Evolutionary conservation across 805 yeast species (phyloP), one percentile per base, ranked within the genome.

Genomic region (Myxozyma melibiosi): DNA sequence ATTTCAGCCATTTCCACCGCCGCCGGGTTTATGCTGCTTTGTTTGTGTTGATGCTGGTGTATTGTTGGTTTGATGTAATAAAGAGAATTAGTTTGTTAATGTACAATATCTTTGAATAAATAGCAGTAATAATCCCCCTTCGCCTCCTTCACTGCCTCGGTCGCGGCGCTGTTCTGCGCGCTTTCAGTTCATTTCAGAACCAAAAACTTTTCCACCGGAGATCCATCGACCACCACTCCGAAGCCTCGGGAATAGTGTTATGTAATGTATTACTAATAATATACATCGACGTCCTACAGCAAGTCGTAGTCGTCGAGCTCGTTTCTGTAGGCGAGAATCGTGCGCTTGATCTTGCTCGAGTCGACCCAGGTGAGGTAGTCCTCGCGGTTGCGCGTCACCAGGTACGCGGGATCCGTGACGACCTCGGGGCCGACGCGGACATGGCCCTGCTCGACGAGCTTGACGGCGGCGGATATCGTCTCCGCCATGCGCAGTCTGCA

Each of bases 351-450:
- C 85, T 94, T 95, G 65, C 96, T 86, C 40, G 85, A 81, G 68
- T 94, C 97, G n/a, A 88, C 94, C 99, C 99, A 94, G 2, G 99
- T 94, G 66, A 94, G 79, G 72, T 90, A 94, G 72, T 94, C 99
- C 71, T 94, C 99, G 87, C 94, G 80, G 66, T 84, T 89, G 70
- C 97, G 55, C 1, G 97, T 92, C 4, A 94, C 94, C 66, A 95
- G 77, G 70, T 85, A 92, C 0, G 98, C 97, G 2, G 98, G 95
- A 71, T 94, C 99, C 0, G 97, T 91, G 42, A 95, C 85, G 27
- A 95, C 86, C 69, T 90, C 87, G 11, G 98, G 98, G 0, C 99
- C 99, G 5, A 94, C 96, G 65, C 99, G 81, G 2, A 94, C 96
- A 68, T 94, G 98, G 1, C 99, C 99, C 71, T 94, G 98, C 69